Percentiles rank a stretch among this genome's conserved stretches.
These are phyloP conservation scores for Trichoderma lentiforme DNA, from an alignment of 2,329 filamentous ascomycete species.

Conservation along the genomic window DNA sequence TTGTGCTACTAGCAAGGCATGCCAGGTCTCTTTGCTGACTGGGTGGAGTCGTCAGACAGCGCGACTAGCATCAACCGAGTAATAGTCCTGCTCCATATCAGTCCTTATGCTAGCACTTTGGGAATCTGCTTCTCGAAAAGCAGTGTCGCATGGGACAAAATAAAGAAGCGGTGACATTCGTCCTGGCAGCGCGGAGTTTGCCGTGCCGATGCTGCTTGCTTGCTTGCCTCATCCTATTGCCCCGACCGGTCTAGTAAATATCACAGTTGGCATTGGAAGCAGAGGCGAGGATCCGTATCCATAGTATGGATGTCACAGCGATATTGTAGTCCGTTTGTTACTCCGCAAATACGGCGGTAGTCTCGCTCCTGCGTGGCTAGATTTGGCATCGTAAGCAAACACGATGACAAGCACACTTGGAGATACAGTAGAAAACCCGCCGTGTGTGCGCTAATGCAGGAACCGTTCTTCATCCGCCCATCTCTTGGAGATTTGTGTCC, in stretches of 20 bases:
- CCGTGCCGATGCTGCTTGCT: neutral
- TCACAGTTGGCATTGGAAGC: neutral
- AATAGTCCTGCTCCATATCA: neutral
- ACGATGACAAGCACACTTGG: neutral
- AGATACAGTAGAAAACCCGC: neutral
- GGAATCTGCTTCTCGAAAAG: neutral
- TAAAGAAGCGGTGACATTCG: constrained; percentile 2
- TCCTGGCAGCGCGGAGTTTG: neutral
- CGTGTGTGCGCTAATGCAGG: constrained; percentile 23
- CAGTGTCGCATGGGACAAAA: neutral
- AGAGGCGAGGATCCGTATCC: neutral
- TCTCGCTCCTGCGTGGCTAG: neutral
- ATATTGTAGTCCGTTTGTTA: neutral
- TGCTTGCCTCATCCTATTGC: neutral
- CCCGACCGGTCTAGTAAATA: neutral
- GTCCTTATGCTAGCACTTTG: neutral
- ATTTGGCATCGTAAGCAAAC: neutral
- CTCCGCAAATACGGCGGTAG: neutral
- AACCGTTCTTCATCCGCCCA: constrained; percentile 22
- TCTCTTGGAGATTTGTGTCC: neutral
- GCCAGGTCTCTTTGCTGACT: constrained; percentile 13
- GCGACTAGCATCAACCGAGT: constrained; percentile 1
- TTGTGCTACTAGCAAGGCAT: neutral
- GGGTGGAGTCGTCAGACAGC: constrained; percentile 10
- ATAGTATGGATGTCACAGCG: neutral